phyloP scores from a whole-genome alignment of 2,329 filamentous ascomycete genomes.

The Immersiporthe knoxdaviesiana region DNA sequence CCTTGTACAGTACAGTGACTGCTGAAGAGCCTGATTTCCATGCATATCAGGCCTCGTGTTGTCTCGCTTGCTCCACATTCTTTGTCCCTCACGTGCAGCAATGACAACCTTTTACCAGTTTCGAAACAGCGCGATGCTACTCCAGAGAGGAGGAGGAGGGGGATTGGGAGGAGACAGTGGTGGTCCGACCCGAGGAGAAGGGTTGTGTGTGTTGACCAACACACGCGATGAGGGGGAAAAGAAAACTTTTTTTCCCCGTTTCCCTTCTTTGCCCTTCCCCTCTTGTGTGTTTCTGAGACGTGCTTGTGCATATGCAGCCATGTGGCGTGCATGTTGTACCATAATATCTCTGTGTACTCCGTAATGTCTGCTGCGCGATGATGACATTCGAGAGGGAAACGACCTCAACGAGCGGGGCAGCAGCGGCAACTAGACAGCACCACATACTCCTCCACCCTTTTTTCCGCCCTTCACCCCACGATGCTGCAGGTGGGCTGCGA shows the following conservation, averaged over 20 bases:
- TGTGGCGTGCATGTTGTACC: neutral
- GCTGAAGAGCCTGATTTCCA: neutral
- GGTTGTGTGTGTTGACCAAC: neutral
- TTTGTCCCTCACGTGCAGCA: neutral
- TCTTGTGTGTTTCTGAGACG: neutral
- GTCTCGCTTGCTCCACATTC: neutral
- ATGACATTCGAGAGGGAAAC: constrained; percentile 7
- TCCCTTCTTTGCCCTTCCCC: neutral
- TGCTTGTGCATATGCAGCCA: constrained; percentile 6
- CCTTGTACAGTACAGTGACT: no score
- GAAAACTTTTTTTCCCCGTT: neutral
- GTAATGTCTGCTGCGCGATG: constrained; percentile 7
- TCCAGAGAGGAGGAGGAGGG: neutral
- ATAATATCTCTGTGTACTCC: no score
- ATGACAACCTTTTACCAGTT: neutral
- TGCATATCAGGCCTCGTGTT: neutral
- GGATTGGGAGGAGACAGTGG: neutral
- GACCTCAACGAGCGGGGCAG: neutral
- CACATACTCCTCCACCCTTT: neutral
- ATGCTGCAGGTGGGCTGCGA: neutral
- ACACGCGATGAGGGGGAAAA: neutral
- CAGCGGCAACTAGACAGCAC: neutral
- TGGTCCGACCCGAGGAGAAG: neutral
- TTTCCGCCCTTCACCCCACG: neutral
- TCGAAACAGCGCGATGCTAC: neutral